A percentile compares a stretch with the other conserved stretches of the same genome.
Evolutionary conservation across 495 filamentous ascomycete genomes (phyloP).

Genomic region (Penicillium fimorum): DNA sequence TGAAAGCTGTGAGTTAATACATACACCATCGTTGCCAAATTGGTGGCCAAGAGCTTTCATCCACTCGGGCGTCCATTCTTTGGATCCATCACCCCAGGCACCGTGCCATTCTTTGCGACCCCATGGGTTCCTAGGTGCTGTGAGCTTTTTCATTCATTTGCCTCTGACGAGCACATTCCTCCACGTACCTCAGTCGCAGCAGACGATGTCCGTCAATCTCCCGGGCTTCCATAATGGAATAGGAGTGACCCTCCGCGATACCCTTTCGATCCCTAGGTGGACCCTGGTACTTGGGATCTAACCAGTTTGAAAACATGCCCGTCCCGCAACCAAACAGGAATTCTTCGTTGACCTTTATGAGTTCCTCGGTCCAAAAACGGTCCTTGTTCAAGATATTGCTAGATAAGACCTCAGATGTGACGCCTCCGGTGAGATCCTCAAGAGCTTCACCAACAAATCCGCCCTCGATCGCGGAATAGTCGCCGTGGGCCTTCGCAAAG

Average conservation of each 20-base stretch:
- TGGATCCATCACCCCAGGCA: constrained; percentile 83
- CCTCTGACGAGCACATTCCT: not conserved
- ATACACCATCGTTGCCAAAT: constrained; percentile 83
- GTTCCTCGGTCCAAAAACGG: constrained; percentile 82
- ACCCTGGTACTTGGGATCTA: constrained; percentile 40
- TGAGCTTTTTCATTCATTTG: constrained; percentile 14
- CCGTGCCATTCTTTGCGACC: constrained; percentile 80
- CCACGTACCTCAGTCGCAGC: constrained; percentile 60
- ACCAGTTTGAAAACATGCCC: constrained; percentile 59
- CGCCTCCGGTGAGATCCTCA: constrained; percentile 90
- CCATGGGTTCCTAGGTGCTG: constrained; percentile 72
- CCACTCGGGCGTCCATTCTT: constrained; percentile 91
- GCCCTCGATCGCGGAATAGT: constrained; percentile 79
- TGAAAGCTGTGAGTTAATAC: not conserved
- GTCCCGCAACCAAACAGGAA: constrained; percentile 86
- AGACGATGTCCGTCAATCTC: constrained; percentile 75
- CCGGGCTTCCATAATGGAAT: constrained; percentile 80
- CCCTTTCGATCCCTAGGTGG: constrained; percentile 60
- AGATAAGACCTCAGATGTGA: constrained; percentile 76
- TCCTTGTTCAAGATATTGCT: constrained; percentile 86
- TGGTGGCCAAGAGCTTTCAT: constrained; percentile 72
- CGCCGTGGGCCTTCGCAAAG: constrained; percentile 92
- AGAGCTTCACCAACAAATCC: constrained; percentile 85
- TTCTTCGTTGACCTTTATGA: constrained; percentile 79
- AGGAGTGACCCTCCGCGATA: constrained; percentile 79